Conservation (phyloP, 164 flowering plant genomes). For the Dillenia turbinata region DNA sequence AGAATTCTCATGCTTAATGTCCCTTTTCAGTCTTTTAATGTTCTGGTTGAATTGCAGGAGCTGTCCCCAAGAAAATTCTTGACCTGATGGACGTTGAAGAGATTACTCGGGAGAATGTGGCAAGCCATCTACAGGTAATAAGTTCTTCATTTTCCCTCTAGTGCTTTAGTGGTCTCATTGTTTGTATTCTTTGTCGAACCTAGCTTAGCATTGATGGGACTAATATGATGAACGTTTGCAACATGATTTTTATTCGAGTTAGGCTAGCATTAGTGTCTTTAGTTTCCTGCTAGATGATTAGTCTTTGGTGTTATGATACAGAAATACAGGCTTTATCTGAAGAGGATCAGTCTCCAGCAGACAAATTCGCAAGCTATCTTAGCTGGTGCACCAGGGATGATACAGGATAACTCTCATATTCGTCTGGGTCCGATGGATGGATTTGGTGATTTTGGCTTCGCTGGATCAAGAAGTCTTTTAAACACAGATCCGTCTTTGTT, state of each 20-base stretch:
- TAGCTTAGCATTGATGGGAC: too few relatives aligned
- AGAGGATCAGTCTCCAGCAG: constrained; percentile 44
- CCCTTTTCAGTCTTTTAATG: background rate
- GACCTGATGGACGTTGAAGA: constrained; percentile 89
- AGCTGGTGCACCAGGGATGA: constrained; percentile 48
- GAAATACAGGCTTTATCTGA: constrained; percentile 90
- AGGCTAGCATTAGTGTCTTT: background rate
- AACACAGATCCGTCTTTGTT: constrained; percentile 24
- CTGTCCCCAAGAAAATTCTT: constrained; percentile 91
- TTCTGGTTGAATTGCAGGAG: constrained; percentile 48
- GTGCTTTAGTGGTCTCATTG: too few relatives aligned
- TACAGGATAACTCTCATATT: constrained; percentile 44
- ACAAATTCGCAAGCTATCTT: constrained; percentile 51
- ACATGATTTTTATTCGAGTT: background rate
- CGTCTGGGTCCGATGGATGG: constrained; percentile 52
- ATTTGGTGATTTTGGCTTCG: constrained; percentile 47
- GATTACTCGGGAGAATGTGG: constrained; percentile 92
- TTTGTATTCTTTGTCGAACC: too few relatives aligned
- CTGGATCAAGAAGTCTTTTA: constrained; percentile 52
- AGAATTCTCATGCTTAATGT: background rate
- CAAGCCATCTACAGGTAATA: constrained; percentile 88
- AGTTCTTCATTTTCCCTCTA: constrained; percentile 8
- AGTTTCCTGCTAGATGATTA: constrained; percentile 1
- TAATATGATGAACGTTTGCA: too few relatives aligned
- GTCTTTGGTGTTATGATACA: constrained; percentile 28